These are phyloP conservation scores for Lactarius indigo DNA, from an alignment of 768 basidiomycete species.

Conservation along the genomic window DNA sequence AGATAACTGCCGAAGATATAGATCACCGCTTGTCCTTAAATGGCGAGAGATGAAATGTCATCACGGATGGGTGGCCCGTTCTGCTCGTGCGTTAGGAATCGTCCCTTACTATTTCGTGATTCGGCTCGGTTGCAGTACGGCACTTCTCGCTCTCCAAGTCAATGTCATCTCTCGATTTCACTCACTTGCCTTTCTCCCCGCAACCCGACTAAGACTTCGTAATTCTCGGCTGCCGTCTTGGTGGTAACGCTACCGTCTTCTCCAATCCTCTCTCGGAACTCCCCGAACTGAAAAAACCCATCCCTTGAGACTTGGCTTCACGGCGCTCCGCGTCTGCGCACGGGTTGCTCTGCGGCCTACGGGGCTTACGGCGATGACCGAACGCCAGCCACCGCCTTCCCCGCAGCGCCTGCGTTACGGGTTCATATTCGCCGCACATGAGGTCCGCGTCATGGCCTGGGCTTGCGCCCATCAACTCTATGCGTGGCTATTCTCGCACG, in stretches of 20 bases:
- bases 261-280: slow-evolving; percentile 7
- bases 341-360: background rate
- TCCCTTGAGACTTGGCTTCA: background rate
- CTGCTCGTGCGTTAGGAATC: slow-evolving; percentile 8
- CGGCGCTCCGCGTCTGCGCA: slow-evolving; percentile 18
- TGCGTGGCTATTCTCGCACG: slow-evolving; percentile 15
- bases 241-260: background rate
- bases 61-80: slow-evolving; percentile 22
- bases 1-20: slow-evolving; percentile 22
- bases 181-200: background rate
- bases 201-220: slow-evolving; percentile 2
- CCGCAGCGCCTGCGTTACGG: slow-evolving; percentile 18
- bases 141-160: slow-evolving; percentile 21
- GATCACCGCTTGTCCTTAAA: slow-evolving; percentile 21
- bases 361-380: slow-evolving; percentile 7
- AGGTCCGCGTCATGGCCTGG: slow-evolving; percentile 21
- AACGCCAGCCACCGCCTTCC: slow-evolving; percentile 19
- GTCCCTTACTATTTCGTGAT: slow-evolving; percentile 19
- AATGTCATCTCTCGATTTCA: slow-evolving; percentile 10
- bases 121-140: slow-evolving; percentile 19
- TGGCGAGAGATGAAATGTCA: slow-evolving; percentile 17
- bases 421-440: background rate
- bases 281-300: slow-evolving; percentile 2
- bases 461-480: slow-evolving; percentile 19
- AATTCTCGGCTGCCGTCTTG: slow-evolving; percentile 1